Percentiles rank a stretch among this genome's conserved stretches.
These are phyloP conservation scores for Eucalyptus sideroxylon DNA, from an alignment of 345 rosid genomes.

Conservation along the genomic window DNA sequence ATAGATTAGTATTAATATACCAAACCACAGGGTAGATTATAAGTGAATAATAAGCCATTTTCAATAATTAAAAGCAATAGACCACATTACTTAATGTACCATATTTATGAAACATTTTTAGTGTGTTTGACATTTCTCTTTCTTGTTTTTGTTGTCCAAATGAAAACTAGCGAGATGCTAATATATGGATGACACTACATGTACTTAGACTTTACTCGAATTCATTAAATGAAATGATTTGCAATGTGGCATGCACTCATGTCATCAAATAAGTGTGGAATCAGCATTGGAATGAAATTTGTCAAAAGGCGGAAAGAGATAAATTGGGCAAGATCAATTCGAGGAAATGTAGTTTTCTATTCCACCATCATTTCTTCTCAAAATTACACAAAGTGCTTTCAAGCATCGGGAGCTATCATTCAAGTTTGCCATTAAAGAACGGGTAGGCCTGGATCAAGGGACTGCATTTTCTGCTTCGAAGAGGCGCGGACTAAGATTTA, in stretches of 20 bases:
- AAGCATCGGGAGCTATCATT: not conserved
- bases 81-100: too few species aligned
- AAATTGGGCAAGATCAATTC: not conserved
- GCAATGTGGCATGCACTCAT: not conserved
- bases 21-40: too few species aligned
- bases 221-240: not conserved
- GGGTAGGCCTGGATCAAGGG: not conserved
- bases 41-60: too few species aligned
- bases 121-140: too few species aligned
- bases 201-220: not conserved
- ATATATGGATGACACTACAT: not conserved
- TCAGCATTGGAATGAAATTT: not conserved
- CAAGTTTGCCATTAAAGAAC: not conserved
- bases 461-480: not conserved
- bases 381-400: not conserved
- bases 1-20: too few species aligned
- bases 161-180: not conserved
- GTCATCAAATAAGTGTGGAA: not conserved
- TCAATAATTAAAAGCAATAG: too few species aligned
- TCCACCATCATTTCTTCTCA: not conserved
- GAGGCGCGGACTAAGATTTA: too few species aligned
- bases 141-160: too few species aligned
- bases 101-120: too few species aligned
- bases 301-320: not conserved
- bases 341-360: not conserved